Evolutionary conservation across 2,329 filamentous ascomycete genomes (phyloP).

Genomic region (Arthroderma uncinatum): DNA sequence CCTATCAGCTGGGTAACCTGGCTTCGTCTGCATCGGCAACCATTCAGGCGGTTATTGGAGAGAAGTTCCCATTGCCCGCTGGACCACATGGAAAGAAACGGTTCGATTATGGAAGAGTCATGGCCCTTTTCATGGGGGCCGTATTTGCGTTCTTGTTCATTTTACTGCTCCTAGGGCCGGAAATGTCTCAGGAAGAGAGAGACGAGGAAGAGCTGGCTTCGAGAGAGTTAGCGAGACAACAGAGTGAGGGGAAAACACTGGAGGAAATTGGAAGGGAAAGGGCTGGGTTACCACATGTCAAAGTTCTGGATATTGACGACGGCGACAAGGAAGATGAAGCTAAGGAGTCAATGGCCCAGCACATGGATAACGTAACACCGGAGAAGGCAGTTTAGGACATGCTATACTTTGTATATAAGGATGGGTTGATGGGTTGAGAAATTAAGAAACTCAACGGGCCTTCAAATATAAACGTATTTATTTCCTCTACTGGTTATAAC

Average conservation of each 20-base stretch:
- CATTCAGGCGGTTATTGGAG: constrained; percentile 64
- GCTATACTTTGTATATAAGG: not conserved
- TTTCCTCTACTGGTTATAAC: too few species aligned
- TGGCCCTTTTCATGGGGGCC: constrained; percentile 83
- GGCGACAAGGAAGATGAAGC: not conserved
- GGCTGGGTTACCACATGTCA: constrained; percentile 7
- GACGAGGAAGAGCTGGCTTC: constrained; percentile 38
- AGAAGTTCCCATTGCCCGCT: constrained; percentile 58
- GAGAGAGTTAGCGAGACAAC: constrained; percentile 5
- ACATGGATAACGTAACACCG: not conserved
- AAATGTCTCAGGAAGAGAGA: constrained; percentile 27
- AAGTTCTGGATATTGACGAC: constrained; percentile 4
- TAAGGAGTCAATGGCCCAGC: not conserved
- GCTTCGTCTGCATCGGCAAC: constrained; percentile 54
- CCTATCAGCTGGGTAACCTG: constrained; percentile 54
- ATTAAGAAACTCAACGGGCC: not conserved
- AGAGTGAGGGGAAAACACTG: constrained; percentile 6
- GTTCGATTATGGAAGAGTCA: constrained; percentile 71
- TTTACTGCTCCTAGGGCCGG: constrained; percentile 38
- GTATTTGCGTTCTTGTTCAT: constrained; percentile 57
- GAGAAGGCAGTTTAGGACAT: not conserved
- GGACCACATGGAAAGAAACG: constrained; percentile 40
- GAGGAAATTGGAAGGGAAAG: constrained; percentile 11
- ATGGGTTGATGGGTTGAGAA: not conserved
- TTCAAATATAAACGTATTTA: too few species aligned